Conservation (phyloP, 164 flowering plant genomes). For the Sedum album region DNA sequence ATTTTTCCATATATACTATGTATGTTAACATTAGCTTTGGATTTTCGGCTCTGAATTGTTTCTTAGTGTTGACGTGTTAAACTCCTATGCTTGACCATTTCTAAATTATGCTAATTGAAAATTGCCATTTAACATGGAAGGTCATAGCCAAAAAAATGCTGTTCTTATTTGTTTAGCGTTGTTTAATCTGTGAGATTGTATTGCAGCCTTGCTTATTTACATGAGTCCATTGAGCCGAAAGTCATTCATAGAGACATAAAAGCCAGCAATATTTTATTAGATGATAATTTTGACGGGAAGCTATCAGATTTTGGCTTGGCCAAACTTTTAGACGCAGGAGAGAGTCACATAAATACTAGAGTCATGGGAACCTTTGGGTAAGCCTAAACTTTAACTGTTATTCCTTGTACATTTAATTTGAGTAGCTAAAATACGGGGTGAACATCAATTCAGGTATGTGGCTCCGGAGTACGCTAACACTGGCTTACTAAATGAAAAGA, state of each 20-base stretch:
- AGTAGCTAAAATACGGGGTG: neutral
- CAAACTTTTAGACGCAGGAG: conserved; percentile 61
- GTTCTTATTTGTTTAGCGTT: no score
- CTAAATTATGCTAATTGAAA: neutral
- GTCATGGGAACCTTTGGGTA: conserved; percentile 89
- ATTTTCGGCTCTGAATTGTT: no score
- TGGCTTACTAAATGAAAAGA: conserved; percentile 69
- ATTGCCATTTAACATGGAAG: neutral
- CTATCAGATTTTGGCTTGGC: conserved; percentile 80
- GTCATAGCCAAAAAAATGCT: no score
- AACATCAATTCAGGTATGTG: conserved; percentile 43
- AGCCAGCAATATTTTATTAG: conserved; percentile 69
- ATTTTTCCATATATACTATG: no score
- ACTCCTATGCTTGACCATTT: neutral
- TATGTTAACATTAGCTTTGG: no score
- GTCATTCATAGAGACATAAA: conserved; percentile 71
- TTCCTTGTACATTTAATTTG: neutral
- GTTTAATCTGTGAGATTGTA: conserved; percentile 9
- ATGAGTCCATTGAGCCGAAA: conserved; percentile 76
- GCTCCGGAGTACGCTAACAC: conserved; percentile 82
- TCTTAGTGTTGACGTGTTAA: no score
- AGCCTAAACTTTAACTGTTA: neutral
- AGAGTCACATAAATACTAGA: conserved; percentile 71
- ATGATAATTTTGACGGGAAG: conserved; percentile 56
- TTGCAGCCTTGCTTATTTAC: conserved; percentile 67